Base-by-base conservation (phyloP, 305 asterid species). In the Fraxinus sp. region DNA sequence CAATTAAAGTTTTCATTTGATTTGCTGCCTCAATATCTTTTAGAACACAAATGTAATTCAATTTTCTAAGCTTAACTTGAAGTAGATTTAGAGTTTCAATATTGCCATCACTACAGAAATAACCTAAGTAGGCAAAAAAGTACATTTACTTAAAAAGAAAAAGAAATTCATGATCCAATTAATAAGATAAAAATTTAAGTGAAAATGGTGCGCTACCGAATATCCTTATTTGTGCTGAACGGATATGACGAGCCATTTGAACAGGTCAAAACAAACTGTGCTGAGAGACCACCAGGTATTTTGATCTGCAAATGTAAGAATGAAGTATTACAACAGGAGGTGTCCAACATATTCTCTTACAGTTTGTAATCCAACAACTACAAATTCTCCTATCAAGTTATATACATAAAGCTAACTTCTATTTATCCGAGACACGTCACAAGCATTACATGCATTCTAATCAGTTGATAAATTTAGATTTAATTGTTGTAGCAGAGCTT, bases 221-320 rank as follows among this genome's bases (percentile, higher is more conserved):
- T 79, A 80, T 93, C 99, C 71, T 89, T 85, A 87, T 87, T 91
- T 30, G 98, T 88, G 87, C 92, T 94, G 84, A 94, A 94, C 70
- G 94, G 98, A 83, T 89, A 94, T 55, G 97, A 94, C 18, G 94
- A 89, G 79, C 98, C 98, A 85, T 90, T 81, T 30, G 99, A 84
- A 82, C 94, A 86, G 73, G 90, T 89, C 86, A 96, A 85, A 84
- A 96, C 97, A 86, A 96, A 94, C 84, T 96, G 98, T 18, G 95
- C 32, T 5, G 97, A 93, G 76, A 90, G 88, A 36, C 98, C 98
- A 80, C 89, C 89, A 20, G 98, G 98, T 82, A 94, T 93, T 91
- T 91, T 93, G 87, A 96, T 91, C 99, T 96, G 94, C 80, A 87
- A 80, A 82, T 55, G 78, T 11, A 64, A 80, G 74, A 84, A 85